These are phyloP conservation scores for Sugiyamaella sp. DNA, from an alignment of 1,139 yeast genomes.

Conservation along the genomic window DNA sequence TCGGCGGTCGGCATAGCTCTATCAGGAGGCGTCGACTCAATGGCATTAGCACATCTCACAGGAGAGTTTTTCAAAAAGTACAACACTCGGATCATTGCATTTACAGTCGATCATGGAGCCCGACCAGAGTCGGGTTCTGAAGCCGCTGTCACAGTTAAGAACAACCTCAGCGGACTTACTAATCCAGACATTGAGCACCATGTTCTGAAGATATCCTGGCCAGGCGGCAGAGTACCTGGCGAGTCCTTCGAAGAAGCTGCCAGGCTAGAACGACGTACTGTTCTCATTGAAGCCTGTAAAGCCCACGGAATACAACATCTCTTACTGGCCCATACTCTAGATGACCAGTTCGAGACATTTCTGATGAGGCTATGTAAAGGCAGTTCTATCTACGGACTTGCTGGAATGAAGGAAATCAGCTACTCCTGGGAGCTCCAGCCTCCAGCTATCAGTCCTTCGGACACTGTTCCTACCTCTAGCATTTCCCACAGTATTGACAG, in stretches of 20 bases:
- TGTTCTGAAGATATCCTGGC: constrained; percentile 46
- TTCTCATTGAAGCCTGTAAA: constrained; percentile 47
- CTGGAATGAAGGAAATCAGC: constrained; percentile 42
- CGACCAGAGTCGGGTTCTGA: constrained; percentile 54
- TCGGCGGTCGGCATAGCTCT: constrained; percentile 50
- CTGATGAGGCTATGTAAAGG: constrained; percentile 56
- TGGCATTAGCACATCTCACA: constrained; percentile 60
- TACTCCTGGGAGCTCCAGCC: constrained; percentile 27
- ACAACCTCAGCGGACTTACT: constrained; percentile 46
- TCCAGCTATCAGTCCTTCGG: no score
- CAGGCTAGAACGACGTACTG: constrained; percentile 54
- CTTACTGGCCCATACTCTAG: constrained; percentile 66
- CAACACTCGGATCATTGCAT: constrained; percentile 46
- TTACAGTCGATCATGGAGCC: constrained; percentile 62
- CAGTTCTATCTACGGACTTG: constrained; percentile 63
- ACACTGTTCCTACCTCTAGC: no score
- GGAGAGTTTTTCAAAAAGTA: constrained; percentile 42
- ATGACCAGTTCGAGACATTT: constrained; percentile 76
- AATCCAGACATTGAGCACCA: constrained; percentile 49
- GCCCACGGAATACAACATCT: constrained; percentile 42
- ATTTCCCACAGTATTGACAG: no score
- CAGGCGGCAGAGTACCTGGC: constrained; percentile 24
- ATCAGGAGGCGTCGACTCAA: constrained; percentile 84
- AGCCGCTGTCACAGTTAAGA: constrained; percentile 53
- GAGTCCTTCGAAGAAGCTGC: constrained; percentile 32